Evolutionary conservation across 1,139 yeast genomes (phyloP), one percentile per base, ranked within the genome.

Genomic region (Yamadazyma sp.): DNA sequence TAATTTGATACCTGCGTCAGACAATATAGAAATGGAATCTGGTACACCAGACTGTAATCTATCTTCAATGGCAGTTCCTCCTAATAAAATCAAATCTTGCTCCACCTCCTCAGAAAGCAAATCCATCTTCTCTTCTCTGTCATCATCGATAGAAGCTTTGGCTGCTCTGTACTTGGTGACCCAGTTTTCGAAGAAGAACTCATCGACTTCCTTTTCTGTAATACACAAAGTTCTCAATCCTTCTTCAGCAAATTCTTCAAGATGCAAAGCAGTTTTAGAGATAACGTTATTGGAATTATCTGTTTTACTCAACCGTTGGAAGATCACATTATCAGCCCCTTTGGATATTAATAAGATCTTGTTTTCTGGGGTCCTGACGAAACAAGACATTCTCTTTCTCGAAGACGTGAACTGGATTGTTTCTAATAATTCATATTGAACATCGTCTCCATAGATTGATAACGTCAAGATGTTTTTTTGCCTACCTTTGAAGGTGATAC

Each of bases 51-150:
- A 88, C 66, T 92, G 98, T 44, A 92, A 73, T 54, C 96, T 76
- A 64, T 92, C 98, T 61, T 92, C 98, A 61, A 92, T 92, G 15
- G 98, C 98, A 23, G 98, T 92, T 53, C 98, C 98, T 46, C 98
- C 98, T 29, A 92, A 66, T 43, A 92, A 68, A 12, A 69, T 69
- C 52, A 92, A 68, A 31, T 81, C 81, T 23, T 78, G 73, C 62
- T 92, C 98, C 51, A 92, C 81, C 38, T 81, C 79, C 37, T 89
- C 92, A 17, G 91, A 87, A 43, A 87, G 83, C 40, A 68, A 73
- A 45, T 87, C 96, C 69, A 92, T 77, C 44, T 77, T 69, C 30
- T 73, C 88, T 40, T 89, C 97, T 58, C 98, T 79, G 42, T 85
- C 73, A 33, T 79, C 84, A 33, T 84, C 74, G 34, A 94, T 80